Evolutionary conservation across 768 basidiomycete genomes (phyloP), one percentile per base, ranked within the genome.

Genomic region (Scleroderma bovista): DNA sequence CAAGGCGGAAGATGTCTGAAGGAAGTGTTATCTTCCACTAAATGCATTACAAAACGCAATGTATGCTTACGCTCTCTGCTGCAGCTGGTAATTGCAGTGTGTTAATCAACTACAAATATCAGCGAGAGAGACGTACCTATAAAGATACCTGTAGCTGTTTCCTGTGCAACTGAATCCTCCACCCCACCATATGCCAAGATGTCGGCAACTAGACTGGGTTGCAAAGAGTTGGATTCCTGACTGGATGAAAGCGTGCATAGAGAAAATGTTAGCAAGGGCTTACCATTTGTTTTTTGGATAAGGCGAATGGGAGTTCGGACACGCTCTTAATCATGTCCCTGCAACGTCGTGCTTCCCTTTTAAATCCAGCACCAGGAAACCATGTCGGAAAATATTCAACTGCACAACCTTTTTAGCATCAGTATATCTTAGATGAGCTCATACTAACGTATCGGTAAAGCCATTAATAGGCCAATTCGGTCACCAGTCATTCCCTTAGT

Each of bases 361-460:
- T 53, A 46, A 57, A 53, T 24, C 55, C 44, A 16, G 47, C 34
- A 15, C 55, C 55, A 15, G 52, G 52, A 19, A 57, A 45, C 55
- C 55, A 57, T 7, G 48, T 48, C 2, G 52, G 55, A 24, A 57
- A 43, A 41, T 48, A 26, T 48, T 34, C n/a, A 34, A 57, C 50
- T 57, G 43, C 9, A 32, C 13, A 16, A 12, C 19, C 39, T 5
- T 6, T 36, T 36, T 13, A 32, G 17, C 5, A 42, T 15, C 15
- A 17, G 11, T 13, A 16, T 33, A 1, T 11, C 2, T 11, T 22
- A 46, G 23, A n/a, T n/a, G 26, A 20, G 31, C 12, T 32, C 20
- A 43, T 31, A 41, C 52, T 29, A 26, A 56, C 55, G 42, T 10
- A 50, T 41, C 13, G 55, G 52, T 22, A 56, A 56, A 10, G 52